These are phyloP conservation scores for Apiotrichum siamense DNA, from an alignment of 1,284 basidiomycete species.

Conservation along the genomic window DNA sequence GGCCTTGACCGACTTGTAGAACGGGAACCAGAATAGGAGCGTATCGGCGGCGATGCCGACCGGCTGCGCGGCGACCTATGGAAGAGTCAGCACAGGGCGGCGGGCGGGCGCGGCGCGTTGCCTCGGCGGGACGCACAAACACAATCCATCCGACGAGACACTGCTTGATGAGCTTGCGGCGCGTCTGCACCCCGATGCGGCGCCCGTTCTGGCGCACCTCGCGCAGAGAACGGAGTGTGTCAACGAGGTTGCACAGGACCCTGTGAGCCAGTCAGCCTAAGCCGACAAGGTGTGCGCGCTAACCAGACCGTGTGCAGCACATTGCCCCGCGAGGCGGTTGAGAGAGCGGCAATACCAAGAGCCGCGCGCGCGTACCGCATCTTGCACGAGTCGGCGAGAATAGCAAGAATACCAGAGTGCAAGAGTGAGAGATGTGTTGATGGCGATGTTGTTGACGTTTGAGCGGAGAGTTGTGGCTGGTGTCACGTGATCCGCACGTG, in stretches of 20 bases:
- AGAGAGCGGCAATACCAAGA: no score
- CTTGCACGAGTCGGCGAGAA: no score
- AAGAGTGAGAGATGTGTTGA: no score
- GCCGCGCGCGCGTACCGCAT: no score
- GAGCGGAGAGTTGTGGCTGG: no score
- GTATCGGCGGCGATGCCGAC: slow-evolving; percentile 11
- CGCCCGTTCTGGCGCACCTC: slow-evolving; percentile 28
- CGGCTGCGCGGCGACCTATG: slow-evolving; percentile 21
- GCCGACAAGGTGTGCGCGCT: background rate
- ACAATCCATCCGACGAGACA: slow-evolving; percentile 31
- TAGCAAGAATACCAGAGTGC: no score
- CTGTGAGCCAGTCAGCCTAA: no score
- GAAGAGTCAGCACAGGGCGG: no score
- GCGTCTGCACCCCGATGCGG: slow-evolving; percentile 22
- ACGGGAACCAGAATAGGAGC: slow-evolving; percentile 33
- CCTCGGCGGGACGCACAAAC: slow-evolving; percentile 20
- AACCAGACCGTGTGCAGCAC: slow-evolving; percentile 6
- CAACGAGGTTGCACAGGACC: slow-evolving; percentile 26
- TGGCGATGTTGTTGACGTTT: no score
- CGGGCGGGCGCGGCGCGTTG: no score
- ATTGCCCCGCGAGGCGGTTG: background rate
- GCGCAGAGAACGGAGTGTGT: slow-evolving; percentile 34
- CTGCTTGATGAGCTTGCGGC: slow-evolving; percentile 27
- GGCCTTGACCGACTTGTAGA: slow-evolving; percentile 28
- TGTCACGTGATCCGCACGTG: no score